phyloP scores from a whole-genome alignment of 768 basidiomycete species.

The Tulasnella sp. region DNA sequence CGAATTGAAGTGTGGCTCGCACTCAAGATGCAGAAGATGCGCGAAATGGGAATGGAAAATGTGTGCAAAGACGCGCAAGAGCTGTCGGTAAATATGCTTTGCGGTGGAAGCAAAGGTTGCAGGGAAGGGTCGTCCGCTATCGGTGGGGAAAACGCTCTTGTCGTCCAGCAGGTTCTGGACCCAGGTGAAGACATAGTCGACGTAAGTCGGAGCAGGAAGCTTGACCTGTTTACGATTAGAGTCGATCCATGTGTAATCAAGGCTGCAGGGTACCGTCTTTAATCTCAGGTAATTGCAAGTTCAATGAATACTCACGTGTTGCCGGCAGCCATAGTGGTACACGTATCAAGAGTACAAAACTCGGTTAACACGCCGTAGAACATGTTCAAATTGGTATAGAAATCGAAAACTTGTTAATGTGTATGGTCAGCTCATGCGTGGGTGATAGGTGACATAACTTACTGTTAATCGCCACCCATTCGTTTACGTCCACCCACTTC shows the following conservation, averaged over 20 bases:
- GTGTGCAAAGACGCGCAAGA: slow-evolving; percentile 93
- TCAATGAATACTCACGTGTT: slow-evolving; percentile 48
- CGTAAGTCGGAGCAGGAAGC: slow-evolving; percentile 87
- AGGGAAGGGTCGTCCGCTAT: slow-evolving; percentile 89
- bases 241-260: slow-evolving; percentile 93
- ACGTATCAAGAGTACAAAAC: slow-evolving; percentile 78
- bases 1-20: slow-evolving; percentile 92
- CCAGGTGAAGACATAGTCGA: slow-evolving; percentile 97
- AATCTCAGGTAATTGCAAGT: no score
- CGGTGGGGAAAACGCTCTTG: slow-evolving; percentile 88
- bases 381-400: slow-evolving; percentile 93
- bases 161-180: slow-evolving; percentile 90
- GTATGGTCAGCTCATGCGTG: no score
- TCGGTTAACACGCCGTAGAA: slow-evolving; percentile 93
- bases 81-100: slow-evolving; percentile 92
- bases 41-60: slow-evolving; percentile 91
- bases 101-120: slow-evolving; percentile 77
- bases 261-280: no score
- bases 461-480: slow-evolving; percentile 96
- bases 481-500: slow-evolving; percentile 90
- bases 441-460: no score
- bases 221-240: slow-evolving; percentile 78
- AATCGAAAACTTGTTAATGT: slow-evolving; percentile 67
- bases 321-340: slow-evolving; percentile 88
- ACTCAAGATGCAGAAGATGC: slow-evolving; percentile 77